Evolutionary conservation across 192 early-diverging fungal species (phyloP).

Genomic region (Geosiphon pyriformis): DNA sequence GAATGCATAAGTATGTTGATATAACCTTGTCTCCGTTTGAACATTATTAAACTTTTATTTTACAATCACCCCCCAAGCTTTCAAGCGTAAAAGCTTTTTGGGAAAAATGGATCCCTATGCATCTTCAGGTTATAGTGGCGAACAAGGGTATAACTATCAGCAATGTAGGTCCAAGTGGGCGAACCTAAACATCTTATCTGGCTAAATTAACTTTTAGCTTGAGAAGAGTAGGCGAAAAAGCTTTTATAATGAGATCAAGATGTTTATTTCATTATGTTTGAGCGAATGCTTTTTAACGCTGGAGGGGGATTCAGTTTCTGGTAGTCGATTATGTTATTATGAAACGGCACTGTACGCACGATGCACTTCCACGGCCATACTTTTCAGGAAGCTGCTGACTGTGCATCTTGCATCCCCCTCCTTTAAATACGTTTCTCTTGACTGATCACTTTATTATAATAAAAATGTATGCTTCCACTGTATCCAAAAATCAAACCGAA

Average conservation of each 20-base stretch:
- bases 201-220: too few species aligned
- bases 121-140: constrained; percentile 7
- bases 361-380: too few species aligned
- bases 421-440: not conserved
- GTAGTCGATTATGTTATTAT: not conserved
- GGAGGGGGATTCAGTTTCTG: not conserved
- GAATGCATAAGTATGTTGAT: too few species aligned
- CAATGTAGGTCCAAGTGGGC: constrained; percentile 12
- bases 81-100: too few species aligned
- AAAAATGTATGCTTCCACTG: not conserved
- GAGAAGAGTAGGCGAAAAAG: not conserved
- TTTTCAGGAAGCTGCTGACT: too few species aligned
- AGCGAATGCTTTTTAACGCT: not conserved
- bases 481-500: not conserved
- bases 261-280: not conserved
- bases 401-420: not conserved
- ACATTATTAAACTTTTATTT: too few species aligned
- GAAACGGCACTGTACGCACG: too few species aligned
- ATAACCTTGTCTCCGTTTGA: too few species aligned
- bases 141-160: constrained; percentile 12
- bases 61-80: too few species aligned
- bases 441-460: not conserved
- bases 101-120: constrained; percentile 16
- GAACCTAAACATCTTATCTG: not conserved
- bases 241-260: not conserved